Conservation (phyloP, 768 basidiomycete species). For the Tubosaeta sp. region DNA sequence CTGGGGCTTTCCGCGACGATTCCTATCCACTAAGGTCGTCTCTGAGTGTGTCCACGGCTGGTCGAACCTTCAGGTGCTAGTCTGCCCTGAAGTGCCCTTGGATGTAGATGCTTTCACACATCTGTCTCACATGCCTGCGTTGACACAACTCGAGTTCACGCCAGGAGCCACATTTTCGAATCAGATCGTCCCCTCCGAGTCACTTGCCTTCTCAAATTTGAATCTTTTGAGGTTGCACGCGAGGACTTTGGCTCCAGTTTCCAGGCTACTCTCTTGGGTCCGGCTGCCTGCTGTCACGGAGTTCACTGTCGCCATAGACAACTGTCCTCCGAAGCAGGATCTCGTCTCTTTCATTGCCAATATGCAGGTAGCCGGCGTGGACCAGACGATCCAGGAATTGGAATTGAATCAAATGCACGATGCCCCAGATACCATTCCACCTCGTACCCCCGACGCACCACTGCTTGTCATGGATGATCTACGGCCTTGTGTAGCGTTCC, state of each 20-base stretch:
- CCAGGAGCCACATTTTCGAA: neutral
- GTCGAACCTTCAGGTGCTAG: neutral
- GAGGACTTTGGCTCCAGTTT: neutral
- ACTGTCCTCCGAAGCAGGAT: neutral
- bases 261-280: neutral
- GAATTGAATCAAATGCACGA: neutral
- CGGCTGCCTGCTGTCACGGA: neutral
- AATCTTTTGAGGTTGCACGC: neutral
- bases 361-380: neutral
- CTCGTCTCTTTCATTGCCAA: neutral
- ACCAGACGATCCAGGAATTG: neutral
- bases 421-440: neutral
- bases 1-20: neutral
- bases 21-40: neutral
- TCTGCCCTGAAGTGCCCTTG: neutral
- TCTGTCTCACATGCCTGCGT: neutral
- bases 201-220: conserved; percentile 1
- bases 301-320: neutral
- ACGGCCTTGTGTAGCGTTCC: neutral
- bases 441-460: neutral
- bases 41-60: conserved; percentile 3
- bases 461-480: conserved; percentile 4
- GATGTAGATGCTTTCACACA: neutral
- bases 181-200: neutral
- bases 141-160: neutral